Evolutionary conservation across 2,329 filamentous ascomycete species (phyloP).

Genomic region (Talaromyces pinophilus): DNA sequence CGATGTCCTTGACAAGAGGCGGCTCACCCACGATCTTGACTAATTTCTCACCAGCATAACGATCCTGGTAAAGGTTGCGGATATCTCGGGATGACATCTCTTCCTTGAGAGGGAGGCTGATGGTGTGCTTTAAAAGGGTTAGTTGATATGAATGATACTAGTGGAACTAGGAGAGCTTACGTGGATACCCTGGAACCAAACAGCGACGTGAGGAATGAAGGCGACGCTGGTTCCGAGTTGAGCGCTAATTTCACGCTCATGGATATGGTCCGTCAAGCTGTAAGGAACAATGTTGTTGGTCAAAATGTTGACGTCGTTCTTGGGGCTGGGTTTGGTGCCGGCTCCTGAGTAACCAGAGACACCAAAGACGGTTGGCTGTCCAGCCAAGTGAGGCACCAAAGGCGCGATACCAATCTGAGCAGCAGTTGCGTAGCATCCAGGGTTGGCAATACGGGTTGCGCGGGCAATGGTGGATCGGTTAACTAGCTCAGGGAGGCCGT

Average conservation of each 20-base stretch:
- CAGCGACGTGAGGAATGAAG: conserved; percentile 92
- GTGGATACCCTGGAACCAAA: conserved; percentile 95
- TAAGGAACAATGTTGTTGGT: conserved; percentile 89
- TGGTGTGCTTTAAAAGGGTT: conserved; percentile 63
- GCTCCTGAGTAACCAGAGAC: conserved; percentile 93
- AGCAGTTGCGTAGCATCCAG: conserved; percentile 92
- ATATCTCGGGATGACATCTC: conserved; percentile 90
- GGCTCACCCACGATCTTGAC: conserved; percentile 89
- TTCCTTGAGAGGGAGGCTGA: conserved; percentile 83
- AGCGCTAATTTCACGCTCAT: conserved; percentile 83
- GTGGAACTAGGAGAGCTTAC: conserved; percentile 38
- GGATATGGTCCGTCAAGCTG: conserved; percentile 88
- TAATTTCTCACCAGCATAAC: conserved; percentile 92
- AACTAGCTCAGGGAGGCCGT: conserved; percentile 84
- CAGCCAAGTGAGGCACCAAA: conserved; percentile 73
- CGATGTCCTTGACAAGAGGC: conserved; percentile 81
- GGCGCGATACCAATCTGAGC: conserved; percentile 88
- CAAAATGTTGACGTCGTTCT: conserved; percentile 85
- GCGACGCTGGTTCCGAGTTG: conserved; percentile 74
- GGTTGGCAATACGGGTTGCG: conserved; percentile 83
- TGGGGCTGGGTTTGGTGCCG: conserved; percentile 88
- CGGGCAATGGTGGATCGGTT: conserved; percentile 74
- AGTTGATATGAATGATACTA: conserved; percentile 2
- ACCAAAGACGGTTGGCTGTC: conserved; percentile 80
- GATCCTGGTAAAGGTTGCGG: conserved; percentile 90